Evolutionary conservation across 352 stramenopile species (phyloP).

Genomic region (Lagenidium giganteum): DNA sequence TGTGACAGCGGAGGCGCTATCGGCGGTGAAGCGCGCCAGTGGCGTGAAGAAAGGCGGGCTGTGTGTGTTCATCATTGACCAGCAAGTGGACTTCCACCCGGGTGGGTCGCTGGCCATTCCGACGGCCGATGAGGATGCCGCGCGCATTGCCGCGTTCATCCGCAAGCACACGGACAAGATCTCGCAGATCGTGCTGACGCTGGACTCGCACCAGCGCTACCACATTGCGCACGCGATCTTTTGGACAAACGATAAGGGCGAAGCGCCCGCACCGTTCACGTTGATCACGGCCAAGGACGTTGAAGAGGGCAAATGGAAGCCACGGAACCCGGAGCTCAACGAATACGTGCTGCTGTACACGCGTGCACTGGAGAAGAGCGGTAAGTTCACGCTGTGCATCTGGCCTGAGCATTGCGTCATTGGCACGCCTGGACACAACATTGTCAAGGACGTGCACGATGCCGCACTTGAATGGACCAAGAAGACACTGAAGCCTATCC

Average conservation of each 20-base stretch:
- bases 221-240: slow-evolving; percentile 95
- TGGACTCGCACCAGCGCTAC: slow-evolving; percentile 95
- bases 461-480: slow-evolving; percentile 87
- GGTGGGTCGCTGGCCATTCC: slow-evolving; percentile 93
- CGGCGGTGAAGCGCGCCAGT: slow-evolving; percentile 33
- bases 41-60: slow-evolving; percentile 39
- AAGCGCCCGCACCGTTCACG: slow-evolving; percentile 89
- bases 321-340: slow-evolving; percentile 56
- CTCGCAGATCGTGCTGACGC: slow-evolving; percentile 90
- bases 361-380: slow-evolving; percentile 73
- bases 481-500: slow-evolving; percentile 48
- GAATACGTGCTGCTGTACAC: slow-evolving; percentile 92
- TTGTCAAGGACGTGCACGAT: slow-evolving; percentile 79
- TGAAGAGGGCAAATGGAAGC: slow-evolving; percentile 39
- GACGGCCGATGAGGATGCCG: slow-evolving; percentile 87
- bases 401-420: slow-evolving; percentile 98
- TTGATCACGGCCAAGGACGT: slow-evolving; percentile 88
- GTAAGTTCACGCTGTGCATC: slow-evolving; percentile 91
- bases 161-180: slow-evolving; percentile 44
- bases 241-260: slow-evolving; percentile 72
- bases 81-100: slow-evolving; percentile 96
- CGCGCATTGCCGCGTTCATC: slow-evolving; percentile 89
- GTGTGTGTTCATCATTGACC: slow-evolving; percentile 92
- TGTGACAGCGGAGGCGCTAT: too few relatives aligned
- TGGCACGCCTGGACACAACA: slow-evolving; percentile 84